Evolutionary conservation across 2,329 filamentous ascomycete genomes (phyloP).

Genomic region (Fusarium caatingaense): DNA sequence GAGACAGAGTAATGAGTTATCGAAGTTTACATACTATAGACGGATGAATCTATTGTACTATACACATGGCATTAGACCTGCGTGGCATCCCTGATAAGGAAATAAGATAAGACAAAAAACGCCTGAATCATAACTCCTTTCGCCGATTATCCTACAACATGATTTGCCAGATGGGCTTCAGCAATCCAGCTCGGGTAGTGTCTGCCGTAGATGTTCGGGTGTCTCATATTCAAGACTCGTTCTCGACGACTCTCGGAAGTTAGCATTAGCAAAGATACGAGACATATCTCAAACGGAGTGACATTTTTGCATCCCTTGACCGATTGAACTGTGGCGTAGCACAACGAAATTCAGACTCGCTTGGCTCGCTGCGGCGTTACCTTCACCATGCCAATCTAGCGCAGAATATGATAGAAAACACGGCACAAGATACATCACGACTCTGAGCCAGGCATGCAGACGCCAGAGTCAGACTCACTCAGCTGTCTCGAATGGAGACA

Average conservation of each 20-base stretch:
- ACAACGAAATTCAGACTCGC: conserved; percentile 33
- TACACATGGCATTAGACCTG: conserved; percentile 7
- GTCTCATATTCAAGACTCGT: conserved; percentile 20
- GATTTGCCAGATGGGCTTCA: conserved; percentile 21
- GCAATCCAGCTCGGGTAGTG: conserved; percentile 7
- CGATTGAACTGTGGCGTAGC: conserved; percentile 19
- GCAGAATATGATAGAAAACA: conserved; percentile 23
- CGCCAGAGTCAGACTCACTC: conserved; percentile 9
- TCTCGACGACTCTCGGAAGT: conserved; percentile 15
- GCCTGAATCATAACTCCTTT: conserved; percentile 18
- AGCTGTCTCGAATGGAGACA: conserved; percentile 29
- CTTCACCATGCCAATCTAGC: conserved; percentile 24
- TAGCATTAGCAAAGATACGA: conserved; percentile 11
- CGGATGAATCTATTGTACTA: conserved; percentile 16
- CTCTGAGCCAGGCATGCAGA: conserved; percentile 17
- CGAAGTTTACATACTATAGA: conserved; percentile 20
- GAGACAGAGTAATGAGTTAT: not conserved
- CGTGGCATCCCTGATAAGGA: conserved; percentile 5
- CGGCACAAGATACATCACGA: conserved; percentile 8
- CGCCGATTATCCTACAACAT: conserved; percentile 21
- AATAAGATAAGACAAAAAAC: conserved; percentile 26
- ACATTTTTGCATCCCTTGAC: conserved; percentile 1
- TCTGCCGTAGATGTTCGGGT: conserved; percentile 13
- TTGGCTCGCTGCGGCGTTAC: conserved; percentile 35
- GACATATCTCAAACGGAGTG: conserved; percentile 11